Evolutionary conservation across 495 filamentous ascomycete species (phyloP), one percentile per base, ranked within the genome.

Genomic region (Tetracladium setigerum): DNA sequence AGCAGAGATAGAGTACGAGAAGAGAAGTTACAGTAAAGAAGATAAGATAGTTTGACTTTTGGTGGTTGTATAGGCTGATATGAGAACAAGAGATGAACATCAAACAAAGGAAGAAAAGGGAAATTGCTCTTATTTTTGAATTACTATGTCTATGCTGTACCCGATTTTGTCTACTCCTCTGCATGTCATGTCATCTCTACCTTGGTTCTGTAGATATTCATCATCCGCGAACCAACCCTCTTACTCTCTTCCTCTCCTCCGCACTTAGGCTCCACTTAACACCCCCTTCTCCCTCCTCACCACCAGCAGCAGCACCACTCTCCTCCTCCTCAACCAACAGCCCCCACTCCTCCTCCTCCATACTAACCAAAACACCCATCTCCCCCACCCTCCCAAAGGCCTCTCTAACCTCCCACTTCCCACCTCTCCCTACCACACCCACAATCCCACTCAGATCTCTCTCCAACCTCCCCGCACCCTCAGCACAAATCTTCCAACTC

Each of bases 341-440:
- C 41, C 89, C 87, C 87, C 90, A 95, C 65, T 98, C 94, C 47
- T 98, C 92, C 14, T 94, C 89, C 62, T 98, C 92, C 89, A 96
- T 95, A 50, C 90, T 90, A 58, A 95, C 86, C 4, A 95, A 77
- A 66, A 95, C 75, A 39, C 83, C 79, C 51, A 97, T 86, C 73
- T 98, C 90, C 52, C 78, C 72, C 46, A 87, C 87, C 50, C 79
- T 78, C 41, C 73, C 74, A 70, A 98, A 96, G 12, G 77, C 59
- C 59, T 95, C 90, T 11, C 90, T 69, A 38, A 95, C 76, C 2
- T 78, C 77, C 62, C 95, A 98, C 55, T 79, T 76, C 18, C 78
- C 78, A 0, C 87, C 85, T 47, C 77, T 78, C 7, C 87, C 82
- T 1, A 94, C 84, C 3, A 82, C 78, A 19, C 73, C 78, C 10